Percentiles rank a stretch among this genome's conserved stretches.
These are phyloP conservation scores for Pseudisothecium myosuroides DNA, from an alignment of 225 moss, liverwort and hornwort species.

Conservation along the genomic window DNA sequence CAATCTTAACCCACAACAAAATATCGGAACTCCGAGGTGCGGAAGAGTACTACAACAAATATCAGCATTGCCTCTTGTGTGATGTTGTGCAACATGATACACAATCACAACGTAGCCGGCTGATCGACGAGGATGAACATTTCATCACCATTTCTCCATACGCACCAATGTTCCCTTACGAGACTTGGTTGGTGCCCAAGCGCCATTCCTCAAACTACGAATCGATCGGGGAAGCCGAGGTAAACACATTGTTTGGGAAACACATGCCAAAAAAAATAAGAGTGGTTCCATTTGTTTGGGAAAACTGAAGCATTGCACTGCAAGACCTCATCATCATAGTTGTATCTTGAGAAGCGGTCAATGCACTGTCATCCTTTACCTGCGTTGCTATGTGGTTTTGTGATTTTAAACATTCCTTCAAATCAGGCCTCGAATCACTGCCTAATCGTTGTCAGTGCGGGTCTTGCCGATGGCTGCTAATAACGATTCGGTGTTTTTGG, in stretches of 20 bases:
- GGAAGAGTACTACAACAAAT: conserved; percentile 18
- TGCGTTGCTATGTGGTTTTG: background rate
- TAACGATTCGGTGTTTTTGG: background rate
- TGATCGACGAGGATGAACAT: conserved; percentile 52
- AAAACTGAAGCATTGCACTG: background rate
- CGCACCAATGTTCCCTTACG: conserved; percentile 68
- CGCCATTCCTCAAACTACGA: conserved; percentile 65
- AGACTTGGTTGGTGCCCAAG: conserved; percentile 75
- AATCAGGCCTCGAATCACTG: background rate
- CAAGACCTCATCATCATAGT: background rate
- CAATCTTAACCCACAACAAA: conserved; percentile 44
- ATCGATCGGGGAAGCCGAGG: conserved; percentile 38
- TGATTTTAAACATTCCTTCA: background rate
- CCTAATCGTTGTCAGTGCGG: background rate
- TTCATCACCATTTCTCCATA: conserved; percentile 53
- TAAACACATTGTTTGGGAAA: background rate
- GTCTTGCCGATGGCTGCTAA: background rate
- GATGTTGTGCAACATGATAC: conserved; percentile 27
- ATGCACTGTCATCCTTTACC: background rate
- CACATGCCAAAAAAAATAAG: background rate
- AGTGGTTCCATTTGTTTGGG: background rate
- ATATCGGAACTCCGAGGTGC: conserved; percentile 43
- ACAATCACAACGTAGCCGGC: conserved; percentile 5
- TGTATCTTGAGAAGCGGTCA: background rate
- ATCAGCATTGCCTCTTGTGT: conserved; percentile 51